Conservation (phyloP, 75 land plant genomes). For the Chamaecyparis obtusa region DNA sequence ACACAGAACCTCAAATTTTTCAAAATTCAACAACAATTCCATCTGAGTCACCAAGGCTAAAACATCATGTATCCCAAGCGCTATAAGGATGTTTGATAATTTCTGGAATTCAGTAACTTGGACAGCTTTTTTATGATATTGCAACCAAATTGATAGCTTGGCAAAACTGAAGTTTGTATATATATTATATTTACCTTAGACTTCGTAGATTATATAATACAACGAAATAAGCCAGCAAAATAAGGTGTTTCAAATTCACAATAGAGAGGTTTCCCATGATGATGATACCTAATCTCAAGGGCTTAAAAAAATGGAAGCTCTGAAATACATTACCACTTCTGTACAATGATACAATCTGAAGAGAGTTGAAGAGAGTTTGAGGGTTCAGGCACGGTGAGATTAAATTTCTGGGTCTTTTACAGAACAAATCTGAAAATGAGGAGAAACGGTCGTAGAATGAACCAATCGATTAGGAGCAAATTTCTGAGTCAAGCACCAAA, state of each 20-base stretch:
- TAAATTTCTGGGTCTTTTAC: not conserved
- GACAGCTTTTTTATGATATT: not conserved
- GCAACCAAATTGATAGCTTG: not conserved
- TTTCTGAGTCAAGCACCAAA: slow-evolving; percentile 46
- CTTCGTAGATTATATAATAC: not conserved
- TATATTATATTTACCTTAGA: not conserved
- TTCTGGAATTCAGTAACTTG: not conserved
- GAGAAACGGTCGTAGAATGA: slow-evolving; percentile 14
- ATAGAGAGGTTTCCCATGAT: not conserved
- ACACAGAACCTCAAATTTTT: not conserved
- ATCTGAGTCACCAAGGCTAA: not conserved
- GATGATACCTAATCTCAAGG: too few relatives aligned
- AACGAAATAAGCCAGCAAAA: not conserved
- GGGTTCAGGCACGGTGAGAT: not conserved
- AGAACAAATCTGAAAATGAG: not conserved
- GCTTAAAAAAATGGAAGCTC: not conserved
- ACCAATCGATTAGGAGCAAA: slow-evolving; percentile 36
- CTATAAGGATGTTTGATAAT: not conserved
- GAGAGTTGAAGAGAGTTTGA: not conserved
- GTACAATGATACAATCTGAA: not conserved
- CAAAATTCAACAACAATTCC: not conserved
- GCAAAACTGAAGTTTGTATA: not conserved
- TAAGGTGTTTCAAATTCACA: not conserved
- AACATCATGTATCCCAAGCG: not conserved
- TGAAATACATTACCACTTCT: not conserved